A percentile compares a stretch with the other conserved stretches of the same genome.
Evolutionary conservation across 2,329 filamentous ascomycete species (phyloP).

Genomic region (Curvularia spicifera): DNA sequence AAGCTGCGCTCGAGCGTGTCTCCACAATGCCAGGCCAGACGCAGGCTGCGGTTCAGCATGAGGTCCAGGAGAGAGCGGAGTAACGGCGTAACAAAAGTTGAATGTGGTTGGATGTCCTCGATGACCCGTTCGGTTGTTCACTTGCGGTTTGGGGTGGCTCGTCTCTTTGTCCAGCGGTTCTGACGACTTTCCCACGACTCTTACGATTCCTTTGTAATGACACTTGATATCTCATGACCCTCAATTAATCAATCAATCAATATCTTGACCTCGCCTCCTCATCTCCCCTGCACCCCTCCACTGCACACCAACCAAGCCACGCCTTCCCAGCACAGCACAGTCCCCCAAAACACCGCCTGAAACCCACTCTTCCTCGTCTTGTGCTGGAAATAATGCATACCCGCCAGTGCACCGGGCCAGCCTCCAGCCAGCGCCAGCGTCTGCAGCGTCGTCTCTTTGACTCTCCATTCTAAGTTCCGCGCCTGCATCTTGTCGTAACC

Average conservation of each 20-base stretch:
- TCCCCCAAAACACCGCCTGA: conserved; percentile 41
- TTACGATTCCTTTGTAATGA: conserved; percentile 5
- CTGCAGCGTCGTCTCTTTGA: conserved; percentile 43
- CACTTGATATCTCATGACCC: conserved; percentile 2
- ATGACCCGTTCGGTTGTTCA: conserved; percentile 8
- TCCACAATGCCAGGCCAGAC: conserved; percentile 25
- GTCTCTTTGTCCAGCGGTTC: conserved; percentile 6
- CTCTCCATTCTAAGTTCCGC: conserved; percentile 41
- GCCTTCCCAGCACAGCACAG: conserved; percentile 39
- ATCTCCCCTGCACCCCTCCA: conserved; percentile 11
- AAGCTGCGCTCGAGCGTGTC: conserved; percentile 27
- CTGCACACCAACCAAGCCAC: conserved; percentile 34
- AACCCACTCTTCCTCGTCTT: conserved; percentile 44
- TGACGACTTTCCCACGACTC: neutral
- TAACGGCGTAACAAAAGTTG: conserved; percentile 3
- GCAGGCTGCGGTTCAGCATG: conserved; percentile 16
- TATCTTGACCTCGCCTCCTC: neutral
- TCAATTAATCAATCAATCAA: conserved; percentile 1
- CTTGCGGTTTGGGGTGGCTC: neutral
- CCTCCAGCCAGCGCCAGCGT: conserved; percentile 38
- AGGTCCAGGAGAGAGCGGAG: conserved; percentile 16
- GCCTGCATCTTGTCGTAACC: conserved; percentile 48
- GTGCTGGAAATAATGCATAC: conserved; percentile 48
- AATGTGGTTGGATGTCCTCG: neutral
- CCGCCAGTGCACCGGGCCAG: conserved; percentile 44